Percentiles rank a stretch among this genome's conserved stretches.
Conservation (phyloP, 164 flowering plant genomes). For the Tetrastigma voinierianum region DNA sequence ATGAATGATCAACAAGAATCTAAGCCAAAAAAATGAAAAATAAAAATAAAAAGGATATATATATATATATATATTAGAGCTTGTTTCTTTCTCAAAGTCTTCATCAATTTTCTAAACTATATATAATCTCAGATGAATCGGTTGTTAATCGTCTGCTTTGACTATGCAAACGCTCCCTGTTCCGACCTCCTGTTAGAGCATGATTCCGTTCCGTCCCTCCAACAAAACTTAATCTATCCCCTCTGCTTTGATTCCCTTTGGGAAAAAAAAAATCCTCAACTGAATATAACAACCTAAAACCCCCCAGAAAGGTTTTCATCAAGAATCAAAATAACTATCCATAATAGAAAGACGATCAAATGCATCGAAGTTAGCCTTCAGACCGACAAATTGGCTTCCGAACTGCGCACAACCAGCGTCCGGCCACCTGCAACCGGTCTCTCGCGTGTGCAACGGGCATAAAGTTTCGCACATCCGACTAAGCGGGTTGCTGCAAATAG, state of each 20-base stretch:
- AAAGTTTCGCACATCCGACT: conserved; percentile 61
- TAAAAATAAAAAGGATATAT: no score
- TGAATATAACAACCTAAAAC: neutral
- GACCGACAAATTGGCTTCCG: conserved; percentile 86
- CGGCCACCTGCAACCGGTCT: conserved; percentile 93
- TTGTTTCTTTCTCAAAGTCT: no score
- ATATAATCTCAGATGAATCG: no score
- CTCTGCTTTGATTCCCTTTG: neutral
- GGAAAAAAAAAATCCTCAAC: conserved; percentile 2
- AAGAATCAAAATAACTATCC: conserved; percentile 67
- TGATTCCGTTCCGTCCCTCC: neutral
- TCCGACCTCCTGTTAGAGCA: neutral
- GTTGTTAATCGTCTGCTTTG: no score
- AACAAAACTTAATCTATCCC: neutral
- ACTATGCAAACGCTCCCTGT: no score
- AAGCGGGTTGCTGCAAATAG: conserved; percentile 33
- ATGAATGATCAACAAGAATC: no score
- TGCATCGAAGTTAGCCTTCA: conserved; percentile 93
- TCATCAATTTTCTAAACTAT: no score
- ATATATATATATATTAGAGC: no score
- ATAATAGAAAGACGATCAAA: conserved; percentile 81
- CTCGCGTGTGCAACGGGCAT: conserved; percentile 76
- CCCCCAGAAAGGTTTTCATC: conserved; percentile 17
- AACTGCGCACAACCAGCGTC: conserved; percentile 90
- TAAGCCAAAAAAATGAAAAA: no score